Evolutionary conservation across 257 asterid species (phyloP).

Genomic region (Gynochthodes officinalis): DNA sequence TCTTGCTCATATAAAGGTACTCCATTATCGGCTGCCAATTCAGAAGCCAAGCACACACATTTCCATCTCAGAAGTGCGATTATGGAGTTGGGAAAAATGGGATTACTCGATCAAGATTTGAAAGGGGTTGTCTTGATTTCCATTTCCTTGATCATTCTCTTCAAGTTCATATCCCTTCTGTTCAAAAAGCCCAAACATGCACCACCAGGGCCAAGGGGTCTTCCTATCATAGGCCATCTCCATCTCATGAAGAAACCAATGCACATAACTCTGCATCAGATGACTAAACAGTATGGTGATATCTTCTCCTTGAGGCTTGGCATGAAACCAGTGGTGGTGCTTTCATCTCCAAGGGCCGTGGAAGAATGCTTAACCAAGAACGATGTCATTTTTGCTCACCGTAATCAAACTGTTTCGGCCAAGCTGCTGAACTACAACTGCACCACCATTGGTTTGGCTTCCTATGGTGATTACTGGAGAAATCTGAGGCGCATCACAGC

Average conservation of each 20-base stretch:
- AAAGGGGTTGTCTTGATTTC: neutral
- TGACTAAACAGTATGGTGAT: conserved; percentile 11
- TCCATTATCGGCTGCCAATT: neutral
- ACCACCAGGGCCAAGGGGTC: conserved; percentile 9
- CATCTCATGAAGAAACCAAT: conserved; percentile 13
- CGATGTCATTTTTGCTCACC: conserved; percentile 9
- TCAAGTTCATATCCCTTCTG: neutral
- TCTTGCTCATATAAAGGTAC: neutral
- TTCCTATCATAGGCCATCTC: conserved; percentile 16
- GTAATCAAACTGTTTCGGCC: neutral
- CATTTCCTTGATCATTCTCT: neutral
- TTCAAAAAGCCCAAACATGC: neutral
- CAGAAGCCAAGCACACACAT: neutral
- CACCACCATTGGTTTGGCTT: neutral
- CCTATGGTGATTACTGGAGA: conserved; percentile 25
- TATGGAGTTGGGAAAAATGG: neutral
- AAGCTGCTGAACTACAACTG: conserved; percentile 12
- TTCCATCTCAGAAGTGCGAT: neutral
- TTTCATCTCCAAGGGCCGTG: conserved; percentile 15
- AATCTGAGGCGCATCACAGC: conserved; percentile 23
- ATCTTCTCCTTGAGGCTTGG: conserved; percentile 8
- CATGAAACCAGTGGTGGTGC: neutral
- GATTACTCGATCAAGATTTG: neutral
- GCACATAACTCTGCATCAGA: conserved; percentile 9
- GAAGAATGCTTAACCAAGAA: conserved; percentile 12